phyloP scores from a whole-genome alignment of 2,329 filamentous ascomycete species.

The Phyllosticta paracitricarpa region DNA sequence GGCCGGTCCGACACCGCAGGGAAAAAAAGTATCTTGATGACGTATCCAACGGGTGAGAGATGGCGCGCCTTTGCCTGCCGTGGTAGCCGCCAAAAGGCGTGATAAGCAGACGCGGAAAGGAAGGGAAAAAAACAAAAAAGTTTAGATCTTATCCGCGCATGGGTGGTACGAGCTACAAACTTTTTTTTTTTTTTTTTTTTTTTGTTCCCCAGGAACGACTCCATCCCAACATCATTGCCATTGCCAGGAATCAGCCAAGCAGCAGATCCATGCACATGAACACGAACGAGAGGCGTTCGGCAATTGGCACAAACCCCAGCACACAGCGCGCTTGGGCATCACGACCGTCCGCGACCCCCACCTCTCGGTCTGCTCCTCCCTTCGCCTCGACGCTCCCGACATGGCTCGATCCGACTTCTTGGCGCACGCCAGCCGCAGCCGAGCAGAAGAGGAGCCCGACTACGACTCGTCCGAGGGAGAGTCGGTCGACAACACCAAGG shows the following conservation, averaged over 20 bases:
- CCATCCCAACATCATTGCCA: no score
- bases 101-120: not conserved
- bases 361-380: no score
- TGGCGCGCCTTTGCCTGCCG: not conserved
- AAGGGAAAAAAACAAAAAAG: not conserved
- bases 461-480: not conserved
- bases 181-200: not conserved
- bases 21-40: not conserved
- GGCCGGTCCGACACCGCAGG: not conserved
- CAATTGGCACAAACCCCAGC: no score
- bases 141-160: not conserved
- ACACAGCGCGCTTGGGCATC: not conserved
- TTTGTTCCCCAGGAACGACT: no score
- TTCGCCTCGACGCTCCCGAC: not conserved
- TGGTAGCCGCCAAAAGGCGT: not conserved
- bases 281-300: no score
- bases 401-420: not conserved
- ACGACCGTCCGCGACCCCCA: not conserved
- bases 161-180: not conserved
- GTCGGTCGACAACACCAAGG: constrained; percentile 1
- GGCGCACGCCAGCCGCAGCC: not conserved
- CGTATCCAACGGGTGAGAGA: not conserved
- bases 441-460: not conserved
- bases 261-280: no score
- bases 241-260: no score